These are phyloP conservation scores for Ustilago hordei DNA, from an alignment of 1,284 basidiomycete species.

Conservation along the genomic window DNA sequence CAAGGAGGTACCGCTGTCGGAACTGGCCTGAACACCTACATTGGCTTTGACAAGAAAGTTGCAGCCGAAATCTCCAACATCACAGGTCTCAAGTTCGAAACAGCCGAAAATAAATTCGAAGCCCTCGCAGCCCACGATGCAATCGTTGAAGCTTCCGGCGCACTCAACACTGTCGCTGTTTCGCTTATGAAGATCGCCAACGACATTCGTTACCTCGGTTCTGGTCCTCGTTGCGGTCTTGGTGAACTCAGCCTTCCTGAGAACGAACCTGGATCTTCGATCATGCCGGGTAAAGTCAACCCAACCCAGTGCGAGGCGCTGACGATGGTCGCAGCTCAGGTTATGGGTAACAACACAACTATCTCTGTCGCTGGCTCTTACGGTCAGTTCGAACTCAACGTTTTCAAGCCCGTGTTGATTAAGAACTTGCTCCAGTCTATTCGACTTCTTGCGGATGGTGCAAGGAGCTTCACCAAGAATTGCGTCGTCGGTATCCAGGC, in stretches of 20 bases:
- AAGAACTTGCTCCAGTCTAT: constrained; percentile 98
- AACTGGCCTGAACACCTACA: constrained; percentile 93
- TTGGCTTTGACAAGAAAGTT: constrained; percentile 94
- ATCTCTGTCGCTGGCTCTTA: constrained; percentile 93
- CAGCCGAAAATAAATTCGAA: constrained; percentile 99
- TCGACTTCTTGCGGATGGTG: constrained; percentile 90
- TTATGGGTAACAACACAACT: constrained; percentile 96
- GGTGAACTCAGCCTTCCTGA: constrained; percentile 95
- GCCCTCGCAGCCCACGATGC: constrained; percentile 97
- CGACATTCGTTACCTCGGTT: constrained; percentile 97
- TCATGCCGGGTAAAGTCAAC: constrained; percentile 99
- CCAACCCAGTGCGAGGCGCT: constrained; percentile 97
- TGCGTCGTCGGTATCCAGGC: constrained; percentile 96
- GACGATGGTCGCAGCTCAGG: constrained; percentile 98
- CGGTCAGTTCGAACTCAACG: constrained; percentile 99
- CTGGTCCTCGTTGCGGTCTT: constrained; percentile 95
- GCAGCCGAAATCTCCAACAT: constrained; percentile 92
- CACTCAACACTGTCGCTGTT: constrained; percentile 92
- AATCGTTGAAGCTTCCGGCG: constrained; percentile 95
- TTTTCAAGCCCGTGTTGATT: constrained; percentile 99
- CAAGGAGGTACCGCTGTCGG: constrained; percentile 99
- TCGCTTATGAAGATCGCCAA: constrained; percentile 99
- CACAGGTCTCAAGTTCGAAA: constrained; percentile 90
- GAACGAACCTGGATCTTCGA: constrained; percentile 98
- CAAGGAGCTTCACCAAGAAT: constrained; percentile 85